Conservation (phyloP, 805 yeast species). For the Yarrowia osloensis region DNA sequence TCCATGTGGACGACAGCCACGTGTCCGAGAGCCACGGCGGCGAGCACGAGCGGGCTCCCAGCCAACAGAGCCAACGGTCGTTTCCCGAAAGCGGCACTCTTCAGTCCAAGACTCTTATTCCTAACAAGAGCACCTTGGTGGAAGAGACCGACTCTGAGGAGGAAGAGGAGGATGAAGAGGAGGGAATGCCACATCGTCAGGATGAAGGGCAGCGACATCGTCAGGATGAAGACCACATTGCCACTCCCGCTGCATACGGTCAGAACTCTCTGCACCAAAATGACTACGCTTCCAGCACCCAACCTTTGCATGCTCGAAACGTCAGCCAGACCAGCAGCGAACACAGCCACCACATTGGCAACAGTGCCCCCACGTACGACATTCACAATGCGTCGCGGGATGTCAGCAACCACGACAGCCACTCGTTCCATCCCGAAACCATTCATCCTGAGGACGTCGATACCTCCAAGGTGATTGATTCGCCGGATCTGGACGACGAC, state of each 20-base stretch:
- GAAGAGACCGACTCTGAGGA: slow-evolving; percentile 89
- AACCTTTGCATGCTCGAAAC: neutral
- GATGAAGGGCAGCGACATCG: neutral
- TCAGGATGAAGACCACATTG: slow-evolving; percentile 19
- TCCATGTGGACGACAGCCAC: neutral
- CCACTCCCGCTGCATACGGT: neutral
- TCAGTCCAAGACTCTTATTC: slow-evolving; percentile 68
- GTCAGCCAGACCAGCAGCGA: slow-evolving; percentile 7
- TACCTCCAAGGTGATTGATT: slow-evolving; percentile 4
- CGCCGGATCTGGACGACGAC: slow-evolving; percentile 17
- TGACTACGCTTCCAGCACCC: neutral
- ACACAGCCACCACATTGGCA: neutral
- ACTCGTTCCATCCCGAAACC: slow-evolving; percentile 7
- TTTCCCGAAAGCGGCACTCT: slow-evolving; percentile 41
- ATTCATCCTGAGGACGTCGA: slow-evolving; percentile 18
- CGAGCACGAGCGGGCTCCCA: slow-evolving; percentile 13
- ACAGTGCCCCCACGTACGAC: neutral
- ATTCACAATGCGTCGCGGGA: neutral
- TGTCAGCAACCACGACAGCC: neutral
- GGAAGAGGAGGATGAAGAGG: slow-evolving; percentile 43
- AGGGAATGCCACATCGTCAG: neutral
- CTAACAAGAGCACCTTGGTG: slow-evolving; percentile 77
- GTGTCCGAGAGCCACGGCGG: neutral
- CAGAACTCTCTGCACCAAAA: neutral
- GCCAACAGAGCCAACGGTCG: slow-evolving; percentile 6